phyloP scores from a whole-genome alignment of 2,329 filamentous ascomycete species.

The Coleophoma eucalyptorum region DNA sequence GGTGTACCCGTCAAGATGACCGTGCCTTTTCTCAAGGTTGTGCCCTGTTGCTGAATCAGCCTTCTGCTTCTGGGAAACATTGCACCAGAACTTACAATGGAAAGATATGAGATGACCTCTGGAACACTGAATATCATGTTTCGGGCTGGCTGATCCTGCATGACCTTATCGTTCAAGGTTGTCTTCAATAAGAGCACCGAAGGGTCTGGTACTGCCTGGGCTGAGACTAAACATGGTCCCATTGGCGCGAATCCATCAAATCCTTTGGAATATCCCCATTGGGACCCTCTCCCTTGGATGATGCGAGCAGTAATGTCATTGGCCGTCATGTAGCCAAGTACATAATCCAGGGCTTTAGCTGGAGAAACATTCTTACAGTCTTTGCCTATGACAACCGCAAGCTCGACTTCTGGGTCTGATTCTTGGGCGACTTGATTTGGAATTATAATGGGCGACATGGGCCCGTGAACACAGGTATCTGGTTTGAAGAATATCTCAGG shows the following conservation, averaged over 20 bases:
- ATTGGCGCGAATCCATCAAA: constrained; percentile 54
- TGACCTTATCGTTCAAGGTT: constrained; percentile 43
- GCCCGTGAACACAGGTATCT: constrained; percentile 47
- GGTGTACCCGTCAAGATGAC: constrained; percentile 11
- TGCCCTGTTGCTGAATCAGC: constrained; percentile 26
- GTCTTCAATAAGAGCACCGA: constrained; percentile 33
- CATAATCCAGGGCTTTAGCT: constrained; percentile 51
- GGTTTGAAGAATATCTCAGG: constrained; percentile 59
- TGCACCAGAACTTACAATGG: not conserved
- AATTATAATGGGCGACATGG: constrained; percentile 46
- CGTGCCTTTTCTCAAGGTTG: constrained; percentile 8
- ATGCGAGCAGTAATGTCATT: constrained; percentile 62
- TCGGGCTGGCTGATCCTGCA: constrained; percentile 42
- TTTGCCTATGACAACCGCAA: constrained; percentile 7
- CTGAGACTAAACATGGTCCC: constrained; percentile 44
- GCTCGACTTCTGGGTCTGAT: constrained; percentile 30
- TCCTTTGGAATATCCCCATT: constrained; percentile 57
- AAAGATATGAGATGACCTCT: constrained; percentile 30
- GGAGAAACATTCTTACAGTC: constrained; percentile 47
- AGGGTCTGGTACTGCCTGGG: constrained; percentile 32
- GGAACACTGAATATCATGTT: constrained; percentile 51
- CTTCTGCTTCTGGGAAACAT: not conserved
- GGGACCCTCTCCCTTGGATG: constrained; percentile 48
- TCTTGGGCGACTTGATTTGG: constrained; percentile 49
- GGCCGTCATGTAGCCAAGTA: constrained; percentile 59